Conservation (phyloP, 2,329 filamentous ascomycete genomes). For the Exophiala lecanii-corni region DNA sequence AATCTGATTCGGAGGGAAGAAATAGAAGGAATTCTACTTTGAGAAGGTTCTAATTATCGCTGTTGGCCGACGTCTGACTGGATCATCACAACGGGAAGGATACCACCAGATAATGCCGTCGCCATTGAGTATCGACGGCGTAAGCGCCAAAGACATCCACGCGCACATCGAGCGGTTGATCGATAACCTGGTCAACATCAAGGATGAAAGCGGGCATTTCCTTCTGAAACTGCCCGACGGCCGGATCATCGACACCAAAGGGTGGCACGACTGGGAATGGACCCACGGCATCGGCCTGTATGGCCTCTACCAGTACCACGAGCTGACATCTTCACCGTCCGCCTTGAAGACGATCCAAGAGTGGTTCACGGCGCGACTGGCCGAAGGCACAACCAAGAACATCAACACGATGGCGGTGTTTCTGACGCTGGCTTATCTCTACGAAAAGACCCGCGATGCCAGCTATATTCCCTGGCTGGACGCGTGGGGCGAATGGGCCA, state of each 20-base stretch:
- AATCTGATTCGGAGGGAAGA: too few relatives aligned
- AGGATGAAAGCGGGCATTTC: slow-evolving; percentile 69
- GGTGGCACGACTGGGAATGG: slow-evolving; percentile 67
- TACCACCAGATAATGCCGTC: too few relatives aligned
- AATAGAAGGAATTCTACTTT: too few relatives aligned
- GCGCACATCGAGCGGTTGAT: slow-evolving; percentile 63
- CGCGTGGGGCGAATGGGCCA: slow-evolving; percentile 77
- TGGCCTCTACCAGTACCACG: slow-evolving; percentile 77
- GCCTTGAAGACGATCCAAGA: slow-evolving; percentile 64
- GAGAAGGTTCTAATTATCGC: too few relatives aligned
- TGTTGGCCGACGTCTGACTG: too few relatives aligned
- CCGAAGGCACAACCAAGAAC: slow-evolving; percentile 71
- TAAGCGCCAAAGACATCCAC: slow-evolving; percentile 38
- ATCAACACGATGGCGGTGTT: slow-evolving; percentile 82
- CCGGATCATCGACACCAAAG: slow-evolving; percentile 75
- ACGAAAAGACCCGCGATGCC: slow-evolving; percentile 65
- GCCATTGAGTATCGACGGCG: slow-evolving; percentile 14
- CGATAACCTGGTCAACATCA: slow-evolving; percentile 70
- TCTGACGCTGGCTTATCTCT: slow-evolving; percentile 70
- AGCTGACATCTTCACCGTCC: slow-evolving; percentile 58
- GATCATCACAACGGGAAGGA: too few relatives aligned
- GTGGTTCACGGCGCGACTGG: slow-evolving; percentile 68
- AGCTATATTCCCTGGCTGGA: slow-evolving; percentile 74
- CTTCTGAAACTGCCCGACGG: slow-evolving; percentile 67
- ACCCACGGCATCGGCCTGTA: slow-evolving; percentile 76